Evolutionary conservation across 140 eudicot genomes (phyloP).

Genomic region (Bidens hawaiensis): DNA sequence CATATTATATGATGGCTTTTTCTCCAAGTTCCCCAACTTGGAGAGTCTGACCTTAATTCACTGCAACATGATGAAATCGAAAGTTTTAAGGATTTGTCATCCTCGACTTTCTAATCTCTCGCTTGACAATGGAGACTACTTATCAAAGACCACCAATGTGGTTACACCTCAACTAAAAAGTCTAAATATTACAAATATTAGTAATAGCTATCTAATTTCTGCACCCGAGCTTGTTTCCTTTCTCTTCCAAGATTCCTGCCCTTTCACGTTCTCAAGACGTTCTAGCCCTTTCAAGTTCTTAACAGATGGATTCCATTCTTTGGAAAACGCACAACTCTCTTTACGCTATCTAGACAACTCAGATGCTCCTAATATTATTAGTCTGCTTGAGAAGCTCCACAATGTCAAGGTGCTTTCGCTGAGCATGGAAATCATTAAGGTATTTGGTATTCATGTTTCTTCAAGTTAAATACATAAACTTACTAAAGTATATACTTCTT

Average conservation of each 20-base stretch:
- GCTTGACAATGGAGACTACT: background rate
- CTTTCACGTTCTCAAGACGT: background rate
- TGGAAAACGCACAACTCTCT: constrained; percentile 3
- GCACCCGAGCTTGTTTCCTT: constrained; percentile 3
- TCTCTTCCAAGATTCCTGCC: background rate
- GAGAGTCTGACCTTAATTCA: background rate
- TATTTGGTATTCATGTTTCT: background rate
- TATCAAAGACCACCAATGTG: background rate
- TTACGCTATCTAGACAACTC: too few species aligned
- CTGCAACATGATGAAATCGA: background rate
- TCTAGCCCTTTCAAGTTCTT: too few species aligned
- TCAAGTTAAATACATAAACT: background rate
- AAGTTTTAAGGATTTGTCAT: background rate
- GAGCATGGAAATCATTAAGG: constrained; percentile 4
- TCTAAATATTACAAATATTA: background rate
- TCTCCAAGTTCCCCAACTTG: background rate
- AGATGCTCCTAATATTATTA: background rate
- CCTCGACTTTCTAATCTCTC: background rate
- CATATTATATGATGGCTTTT: background rate
- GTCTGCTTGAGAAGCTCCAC: background rate
- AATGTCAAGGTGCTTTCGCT: background rate
- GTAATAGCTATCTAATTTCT: background rate
- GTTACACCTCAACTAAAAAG: constrained; percentile 1
- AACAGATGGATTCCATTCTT: constrained; percentile 12
- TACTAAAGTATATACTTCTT: background rate